A percentile compares a stretch with the other conserved stretches of the same genome.
Conservation (phyloP, 2,329 filamentous ascomycete genomes). For the Diaporthe vaccinii region DNA sequence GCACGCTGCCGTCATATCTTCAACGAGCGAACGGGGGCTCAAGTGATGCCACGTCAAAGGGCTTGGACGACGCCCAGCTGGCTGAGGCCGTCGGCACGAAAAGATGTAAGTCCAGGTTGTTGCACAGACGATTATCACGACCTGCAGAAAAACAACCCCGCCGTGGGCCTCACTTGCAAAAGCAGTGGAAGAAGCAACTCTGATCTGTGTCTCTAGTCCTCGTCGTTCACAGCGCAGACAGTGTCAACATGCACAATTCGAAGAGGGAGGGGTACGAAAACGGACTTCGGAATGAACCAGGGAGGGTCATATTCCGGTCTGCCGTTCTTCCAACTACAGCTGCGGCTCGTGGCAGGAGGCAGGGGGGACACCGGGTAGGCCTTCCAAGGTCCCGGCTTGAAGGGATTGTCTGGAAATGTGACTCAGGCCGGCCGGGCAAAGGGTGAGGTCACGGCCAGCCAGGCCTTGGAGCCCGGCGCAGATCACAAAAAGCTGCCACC, state of each 20-base stretch:
- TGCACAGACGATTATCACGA: too few relatives aligned
- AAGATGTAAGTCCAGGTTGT: not conserved
- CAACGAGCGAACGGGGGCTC: not conserved
- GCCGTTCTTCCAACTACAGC: not conserved
- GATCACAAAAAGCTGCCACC: not conserved
- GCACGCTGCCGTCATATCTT: not conserved
- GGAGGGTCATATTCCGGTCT: not conserved
- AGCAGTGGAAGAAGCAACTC: too few relatives aligned
- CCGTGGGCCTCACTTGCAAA: not conserved
- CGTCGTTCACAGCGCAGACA: not conserved
- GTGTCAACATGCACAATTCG: not conserved
- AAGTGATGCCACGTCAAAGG: not conserved
- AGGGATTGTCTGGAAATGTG: not conserved
- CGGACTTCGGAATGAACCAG: not conserved
- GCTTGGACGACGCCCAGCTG: too few relatives aligned
- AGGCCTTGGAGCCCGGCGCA: not conserved
- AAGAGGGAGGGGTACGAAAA: not conserved
- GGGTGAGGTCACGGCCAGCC: not conserved
- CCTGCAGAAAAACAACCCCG: too few relatives aligned
- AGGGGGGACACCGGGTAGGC: not conserved
- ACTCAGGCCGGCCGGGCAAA: not conserved
- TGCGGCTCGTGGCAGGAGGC: not conserved
- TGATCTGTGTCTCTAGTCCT: not conserved
- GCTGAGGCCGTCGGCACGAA: too few relatives aligned
- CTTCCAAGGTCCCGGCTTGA: not conserved